Evolutionary conservation across 192 early-diverging fungal genomes (phyloP), one percentile per base, ranked within the genome.

Genomic region (Chytriomyces confervae): DNA sequence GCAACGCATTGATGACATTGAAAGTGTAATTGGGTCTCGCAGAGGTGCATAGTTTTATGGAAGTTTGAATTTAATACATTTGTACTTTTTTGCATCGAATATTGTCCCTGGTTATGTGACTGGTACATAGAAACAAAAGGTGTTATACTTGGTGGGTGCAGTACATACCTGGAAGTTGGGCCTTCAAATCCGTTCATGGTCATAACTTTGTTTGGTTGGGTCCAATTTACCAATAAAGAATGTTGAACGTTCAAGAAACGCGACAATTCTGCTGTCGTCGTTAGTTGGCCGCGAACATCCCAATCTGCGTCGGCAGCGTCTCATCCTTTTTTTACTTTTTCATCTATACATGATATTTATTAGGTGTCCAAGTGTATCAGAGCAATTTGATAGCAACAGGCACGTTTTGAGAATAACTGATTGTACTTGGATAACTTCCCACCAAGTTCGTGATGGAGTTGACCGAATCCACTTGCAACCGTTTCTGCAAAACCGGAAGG

Each of bases 181-280:
- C 66, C 70, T 48, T 48, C 61, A 66, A 82, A 79, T 20, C 81
- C 81, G 16, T 69, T 49, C 5, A 79, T 7, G 6, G 63, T 76
- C 27, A 84, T 69, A 13, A 66, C 60, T 69, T 84, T 84, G 79
- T 77, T 72, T 66, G 81, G 61, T 3, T 62, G 70, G 11, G 81
- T 50, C 20, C 73, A 36, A 36, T 36, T 36, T 1, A 36, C 36
- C 36, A 36, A 36, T 36, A 36, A 36, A 0, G 36, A 36, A 36
- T 36, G 36, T 36, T 36, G 36, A 36, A 36, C 36, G 36, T 36
- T 36, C 36, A 36, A 36, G 36, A 36, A 36, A 36, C 36, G 36
- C 36, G 36, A 36, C 36, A 3, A 36, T 36, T 36, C 36, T 36
- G 36, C 36, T 36, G 36, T 36, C 36, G 36, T 36, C 36, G 36